Percentiles rank a stretch among this genome's conserved stretches.
Conservation (phyloP, 768 basidiomycete genomes). For the Suillus weaverae region DNA sequence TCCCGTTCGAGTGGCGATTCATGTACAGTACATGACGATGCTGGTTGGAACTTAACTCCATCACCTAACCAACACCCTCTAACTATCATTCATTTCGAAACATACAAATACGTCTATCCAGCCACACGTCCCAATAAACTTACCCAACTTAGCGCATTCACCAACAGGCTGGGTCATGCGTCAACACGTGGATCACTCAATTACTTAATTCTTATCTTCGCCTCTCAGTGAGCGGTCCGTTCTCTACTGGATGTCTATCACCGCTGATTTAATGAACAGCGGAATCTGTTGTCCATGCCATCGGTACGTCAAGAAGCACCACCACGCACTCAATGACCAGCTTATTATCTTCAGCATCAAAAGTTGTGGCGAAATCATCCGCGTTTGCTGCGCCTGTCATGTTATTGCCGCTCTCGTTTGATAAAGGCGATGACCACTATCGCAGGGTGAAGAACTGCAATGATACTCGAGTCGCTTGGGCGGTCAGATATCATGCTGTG, state of each 20-base stretch:
- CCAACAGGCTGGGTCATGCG: not conserved
- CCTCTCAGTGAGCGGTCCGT: not conserved
- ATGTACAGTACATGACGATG: not conserved
- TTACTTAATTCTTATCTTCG: constrained; percentile 2
- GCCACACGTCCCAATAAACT: not conserved
- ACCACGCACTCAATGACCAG: constrained; percentile 28
- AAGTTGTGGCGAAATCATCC: not conserved
- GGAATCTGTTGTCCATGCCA: constrained; percentile 21
- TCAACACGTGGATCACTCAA: constrained; percentile 2
- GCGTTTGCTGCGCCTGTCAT: not conserved
- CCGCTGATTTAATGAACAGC: not conserved
- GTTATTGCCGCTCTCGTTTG: not conserved
- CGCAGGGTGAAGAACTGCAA: not conserved
- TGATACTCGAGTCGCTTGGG: not conserved
- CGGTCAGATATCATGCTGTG: not conserved
- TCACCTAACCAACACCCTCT: not conserved
- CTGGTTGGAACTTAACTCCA: not conserved
- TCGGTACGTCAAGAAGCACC: constrained; percentile 21
- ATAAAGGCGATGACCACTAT: not conserved
- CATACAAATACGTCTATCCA: not conserved
- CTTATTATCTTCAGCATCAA: constrained; percentile 19
- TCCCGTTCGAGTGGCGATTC: not conserved
- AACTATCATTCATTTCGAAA: not conserved
- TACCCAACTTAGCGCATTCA: not conserved
- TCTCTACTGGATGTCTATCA: constrained; percentile 8